phyloP scores from a whole-genome alignment of 495 filamentous ascomycete genomes.

The Neurospora cerealis region DNA sequence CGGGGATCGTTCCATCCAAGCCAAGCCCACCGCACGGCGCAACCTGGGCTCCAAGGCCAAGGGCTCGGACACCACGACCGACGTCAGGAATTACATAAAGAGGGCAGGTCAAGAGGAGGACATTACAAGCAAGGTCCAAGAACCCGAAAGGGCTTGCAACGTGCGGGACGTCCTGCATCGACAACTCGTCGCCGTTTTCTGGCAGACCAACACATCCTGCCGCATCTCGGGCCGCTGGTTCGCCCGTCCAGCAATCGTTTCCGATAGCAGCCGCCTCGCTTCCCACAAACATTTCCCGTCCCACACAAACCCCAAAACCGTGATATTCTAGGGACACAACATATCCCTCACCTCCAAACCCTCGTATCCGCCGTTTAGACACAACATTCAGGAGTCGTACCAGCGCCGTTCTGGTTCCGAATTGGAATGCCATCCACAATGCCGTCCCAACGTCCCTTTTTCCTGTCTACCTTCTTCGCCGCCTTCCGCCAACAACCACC shows the following conservation, averaged over 20 bases:
- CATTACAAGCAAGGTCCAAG: not conserved
- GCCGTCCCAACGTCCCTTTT: constrained; percentile 73
- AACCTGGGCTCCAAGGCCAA: not conserved
- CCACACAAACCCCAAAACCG: not conserved
- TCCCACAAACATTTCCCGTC: not conserved
- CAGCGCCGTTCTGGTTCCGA: not conserved
- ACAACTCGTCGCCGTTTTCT: not conserved
- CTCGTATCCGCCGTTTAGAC: not conserved
- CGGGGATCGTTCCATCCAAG: not conserved
- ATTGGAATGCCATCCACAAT: constrained; percentile 26
- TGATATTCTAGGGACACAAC: not conserved
- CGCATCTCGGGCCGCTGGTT: not conserved
- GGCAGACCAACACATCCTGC: not conserved
- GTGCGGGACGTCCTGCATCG: not conserved
- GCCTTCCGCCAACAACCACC: constrained; percentile 54
- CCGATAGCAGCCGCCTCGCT: not conserved
- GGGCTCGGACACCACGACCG: not conserved
- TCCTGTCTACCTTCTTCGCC: constrained; percentile 73
- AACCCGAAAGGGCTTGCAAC: not conserved
- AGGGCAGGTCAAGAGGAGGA: not conserved
- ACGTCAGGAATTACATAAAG: not conserved
- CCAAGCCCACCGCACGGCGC: not conserved
- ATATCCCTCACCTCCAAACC: not conserved
- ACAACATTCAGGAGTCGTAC: not conserved
- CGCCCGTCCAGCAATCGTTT: not conserved